phyloP scores from a whole-genome alignment of 257 asterid genomes.

The Avicennia marina region DNA sequence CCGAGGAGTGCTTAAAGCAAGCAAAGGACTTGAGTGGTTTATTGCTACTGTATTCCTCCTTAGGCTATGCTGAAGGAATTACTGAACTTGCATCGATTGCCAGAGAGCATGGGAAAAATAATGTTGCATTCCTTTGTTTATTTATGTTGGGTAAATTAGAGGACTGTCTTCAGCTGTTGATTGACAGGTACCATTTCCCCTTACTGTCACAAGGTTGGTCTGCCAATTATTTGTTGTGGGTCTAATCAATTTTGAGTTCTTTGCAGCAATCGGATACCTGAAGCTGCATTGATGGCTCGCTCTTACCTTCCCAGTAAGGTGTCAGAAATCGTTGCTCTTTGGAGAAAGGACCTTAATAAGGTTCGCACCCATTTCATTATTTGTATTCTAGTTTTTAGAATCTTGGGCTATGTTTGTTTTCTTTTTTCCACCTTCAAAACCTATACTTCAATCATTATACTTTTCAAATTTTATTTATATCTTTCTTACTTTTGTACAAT shows the following conservation, averaged over 20 bases:
- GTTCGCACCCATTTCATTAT: constrained; percentile 25
- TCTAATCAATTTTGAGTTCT: constrained; percentile 20
- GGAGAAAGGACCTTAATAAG: constrained; percentile 96
- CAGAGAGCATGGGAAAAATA: constrained; percentile 88
- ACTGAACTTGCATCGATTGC: constrained; percentile 77
- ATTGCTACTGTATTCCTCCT: constrained; percentile 79
- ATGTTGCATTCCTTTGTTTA: constrained; percentile 90
- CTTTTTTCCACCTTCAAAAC: no score
- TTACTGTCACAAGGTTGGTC: constrained; percentile 16
- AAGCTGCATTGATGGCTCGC: constrained; percentile 99
- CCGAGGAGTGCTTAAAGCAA: constrained; percentile 90
- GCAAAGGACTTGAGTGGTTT: constrained; percentile 97
- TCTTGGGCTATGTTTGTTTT: constrained; percentile 2
- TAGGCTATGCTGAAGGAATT: constrained; percentile 90
- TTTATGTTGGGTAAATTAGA: constrained; percentile 93
- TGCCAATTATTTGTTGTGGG: constrained; percentile 8
- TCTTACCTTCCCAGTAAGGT: constrained; percentile 99
- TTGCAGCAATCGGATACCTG: constrained; percentile 97
- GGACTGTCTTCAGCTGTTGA: constrained; percentile 88
- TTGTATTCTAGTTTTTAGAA: background rate
- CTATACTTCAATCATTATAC: no score
- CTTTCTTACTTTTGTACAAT: no score
- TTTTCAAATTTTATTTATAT: no score
- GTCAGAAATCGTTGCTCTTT: constrained; percentile 83
- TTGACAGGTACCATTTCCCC: constrained; percentile 61